Percentiles rank a stretch among this genome's conserved stretches.
Evolutionary conservation across 2,329 filamentous ascomycete species (phyloP).

Genomic region (Phialemoniopsis sp.): DNA sequence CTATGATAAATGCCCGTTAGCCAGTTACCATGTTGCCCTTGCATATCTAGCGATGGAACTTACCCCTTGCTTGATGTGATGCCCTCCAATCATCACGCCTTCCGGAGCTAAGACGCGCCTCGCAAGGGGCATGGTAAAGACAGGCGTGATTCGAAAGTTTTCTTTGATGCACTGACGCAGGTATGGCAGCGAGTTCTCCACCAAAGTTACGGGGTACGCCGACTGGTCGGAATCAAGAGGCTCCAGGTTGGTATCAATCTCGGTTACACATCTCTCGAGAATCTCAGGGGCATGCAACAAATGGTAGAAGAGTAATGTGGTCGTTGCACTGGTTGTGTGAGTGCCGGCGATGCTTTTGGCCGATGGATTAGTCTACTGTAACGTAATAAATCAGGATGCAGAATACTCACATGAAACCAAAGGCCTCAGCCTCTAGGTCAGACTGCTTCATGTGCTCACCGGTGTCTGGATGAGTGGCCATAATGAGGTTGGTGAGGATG

Average conservation of each 20-base stretch:
- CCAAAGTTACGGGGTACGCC: constrained; percentile 16
- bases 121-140: constrained; percentile 26
- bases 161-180: constrained; percentile 20
- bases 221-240: constrained; percentile 2
- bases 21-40: background rate
- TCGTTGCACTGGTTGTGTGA: constrained; percentile 24
- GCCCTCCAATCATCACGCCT: constrained; percentile 18
- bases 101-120: constrained; percentile 17
- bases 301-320: constrained; percentile 22
- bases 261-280: constrained; percentile 13
- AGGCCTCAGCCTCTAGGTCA: constrained; percentile 28
- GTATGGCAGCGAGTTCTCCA: constrained; percentile 19
- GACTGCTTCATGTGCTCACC: constrained; percentile 18
- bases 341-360: constrained; percentile 25
- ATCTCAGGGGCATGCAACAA: constrained; percentile 20
- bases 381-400: background rate
- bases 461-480: constrained; percentile 27
- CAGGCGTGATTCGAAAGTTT: constrained; percentile 26
- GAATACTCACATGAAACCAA: constrained; percentile 25
- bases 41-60: constrained; percentile 6
- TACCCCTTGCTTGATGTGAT: constrained; percentile 19
- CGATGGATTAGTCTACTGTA: background rate
- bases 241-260: constrained; percentile 11
- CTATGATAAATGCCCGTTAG: too few relatives aligned
- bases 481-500: constrained; percentile 27